Evolutionary conservation across 2,329 filamentous ascomycete species (phyloP).

Genomic region (Cercospora sp.): DNA sequence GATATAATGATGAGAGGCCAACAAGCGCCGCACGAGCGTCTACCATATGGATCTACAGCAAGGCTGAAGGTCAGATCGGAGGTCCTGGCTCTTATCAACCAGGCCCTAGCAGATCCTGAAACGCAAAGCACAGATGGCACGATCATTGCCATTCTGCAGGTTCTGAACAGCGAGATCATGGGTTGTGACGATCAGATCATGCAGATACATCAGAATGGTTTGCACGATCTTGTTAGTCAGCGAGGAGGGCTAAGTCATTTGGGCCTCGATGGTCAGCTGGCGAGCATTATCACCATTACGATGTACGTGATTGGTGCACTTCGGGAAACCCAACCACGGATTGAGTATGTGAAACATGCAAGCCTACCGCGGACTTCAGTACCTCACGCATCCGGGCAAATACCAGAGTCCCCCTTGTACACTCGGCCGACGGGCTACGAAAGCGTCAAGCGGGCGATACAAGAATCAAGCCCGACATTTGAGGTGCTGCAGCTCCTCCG

Average conservation of each 20-base stretch:
- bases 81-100: conserved; percentile 34
- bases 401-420: conserved; percentile 30
- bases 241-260: conserved; percentile 36
- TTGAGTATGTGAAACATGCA: conserved; percentile 24
- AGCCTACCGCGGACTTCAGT: conserved; percentile 8
- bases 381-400: conserved; percentile 14
- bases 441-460: conserved; percentile 20
- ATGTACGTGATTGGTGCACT: conserved; percentile 31
- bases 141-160: conserved; percentile 38
- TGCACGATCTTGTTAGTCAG: conserved; percentile 34
- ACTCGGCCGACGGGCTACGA: conserved; percentile 22
- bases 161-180: conserved; percentile 38
- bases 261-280: conserved; percentile 32
- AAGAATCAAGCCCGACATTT: conserved; percentile 20
- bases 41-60: conserved; percentile 25
- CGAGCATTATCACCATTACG: conserved; percentile 31
- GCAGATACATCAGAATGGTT: conserved; percentile 33
- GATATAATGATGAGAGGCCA: conserved; percentile 37
- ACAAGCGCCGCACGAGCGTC: conserved; percentile 23
- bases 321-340: conserved; percentile 27
- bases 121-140: conserved; percentile 34
- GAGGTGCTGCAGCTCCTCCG: conserved; percentile 24
- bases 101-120: conserved; percentile 32
- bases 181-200: conserved; percentile 31
- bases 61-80: conserved; percentile 29